Conservation (phyloP, 352 stramenopile species). For the Phytophthora sojae region DNA sequence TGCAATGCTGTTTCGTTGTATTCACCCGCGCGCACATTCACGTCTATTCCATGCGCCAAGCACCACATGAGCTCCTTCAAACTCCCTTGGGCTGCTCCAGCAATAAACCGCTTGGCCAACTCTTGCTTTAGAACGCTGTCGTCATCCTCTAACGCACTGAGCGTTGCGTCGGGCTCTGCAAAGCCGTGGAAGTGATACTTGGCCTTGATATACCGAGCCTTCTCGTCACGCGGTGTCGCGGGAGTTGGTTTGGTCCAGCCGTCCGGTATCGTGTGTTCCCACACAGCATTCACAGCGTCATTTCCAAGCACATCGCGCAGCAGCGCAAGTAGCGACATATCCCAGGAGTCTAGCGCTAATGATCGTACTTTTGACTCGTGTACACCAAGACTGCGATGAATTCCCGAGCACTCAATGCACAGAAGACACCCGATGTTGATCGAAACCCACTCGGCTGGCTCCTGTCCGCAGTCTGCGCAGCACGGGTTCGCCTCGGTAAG, state of each 20-base stretch:
- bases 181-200: constrained; percentile 89
- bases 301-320: constrained; percentile 80
- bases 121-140: constrained; percentile 35
- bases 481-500: constrained; percentile 61
- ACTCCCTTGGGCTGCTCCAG: constrained; percentile 45
- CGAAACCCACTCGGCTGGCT: constrained; percentile 94
- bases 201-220: constrained; percentile 83
- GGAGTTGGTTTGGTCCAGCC: constrained; percentile 64
- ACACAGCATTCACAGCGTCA: constrained; percentile 68
- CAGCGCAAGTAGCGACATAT: constrained; percentile 76
- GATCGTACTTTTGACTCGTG: constrained; percentile 98
- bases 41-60: constrained; percentile 81
- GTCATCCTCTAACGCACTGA: constrained; percentile 35
- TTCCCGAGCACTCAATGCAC: constrained; percentile 97
- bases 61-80: constrained; percentile 79
- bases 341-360: constrained; percentile 90
- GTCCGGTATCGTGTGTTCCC: constrained; percentile 63
- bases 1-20: constrained; percentile 72
- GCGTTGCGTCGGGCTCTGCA: constrained; percentile 39
- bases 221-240: constrained; percentile 67
- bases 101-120: constrained; percentile 58
- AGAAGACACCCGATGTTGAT: constrained; percentile 97
- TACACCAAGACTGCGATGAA: constrained; percentile 96
- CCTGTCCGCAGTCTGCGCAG: constrained; percentile 80
- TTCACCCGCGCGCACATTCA: constrained; percentile 61